A percentile compares a stretch with the other conserved stretches of the same genome.
phyloP scores from a whole-genome alignment of 2,329 filamentous ascomycete genomes.

The Xylariales sp. region DNA sequence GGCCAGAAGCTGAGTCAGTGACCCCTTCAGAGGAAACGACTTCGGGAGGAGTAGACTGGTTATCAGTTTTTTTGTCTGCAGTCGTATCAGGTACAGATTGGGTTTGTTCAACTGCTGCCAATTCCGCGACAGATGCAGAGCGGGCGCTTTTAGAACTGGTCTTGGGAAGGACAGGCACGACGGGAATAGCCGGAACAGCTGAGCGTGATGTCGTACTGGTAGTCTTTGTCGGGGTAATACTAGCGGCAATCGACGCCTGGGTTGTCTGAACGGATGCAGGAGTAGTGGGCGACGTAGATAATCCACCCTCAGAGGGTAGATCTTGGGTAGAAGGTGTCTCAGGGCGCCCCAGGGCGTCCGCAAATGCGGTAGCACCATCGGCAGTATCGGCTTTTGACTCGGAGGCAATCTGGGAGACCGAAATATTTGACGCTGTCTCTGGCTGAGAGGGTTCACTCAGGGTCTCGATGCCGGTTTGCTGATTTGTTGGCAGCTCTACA shows the following conservation, averaged over 20 bases:
- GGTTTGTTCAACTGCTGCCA: constrained; percentile 15
- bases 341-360: constrained; percentile 14
- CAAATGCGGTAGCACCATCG: constrained; percentile 4
- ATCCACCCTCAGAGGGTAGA: constrained; percentile 23
- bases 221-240: constrained; percentile 20
- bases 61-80: constrained; percentile 10
- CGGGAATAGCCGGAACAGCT: constrained; percentile 36
- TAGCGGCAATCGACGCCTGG: constrained; percentile 16
- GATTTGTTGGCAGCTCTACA: constrained; percentile 38
- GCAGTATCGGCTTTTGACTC: constrained; percentile 7
- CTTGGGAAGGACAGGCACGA: constrained; percentile 44
- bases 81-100: constrained; percentile 6
- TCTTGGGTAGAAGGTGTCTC: constrained; percentile 27
- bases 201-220: constrained; percentile 27
- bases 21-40: constrained; percentile 11
- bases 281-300: constrained; percentile 30
- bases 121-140: constrained; percentile 14
- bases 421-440: too few species aligned
- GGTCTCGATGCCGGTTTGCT: constrained; percentile 25
- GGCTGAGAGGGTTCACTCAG: constrained; percentile 2
- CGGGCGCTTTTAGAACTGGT: constrained; percentile 24
- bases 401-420: too few species aligned
- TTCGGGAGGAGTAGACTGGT: constrained; percentile 10
- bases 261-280: constrained; percentile 25
- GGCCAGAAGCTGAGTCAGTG: constrained; percentile 19